Conservation (phyloP, 2,329 filamentous ascomycete species). For the Delphinella strobiligena region DNA sequence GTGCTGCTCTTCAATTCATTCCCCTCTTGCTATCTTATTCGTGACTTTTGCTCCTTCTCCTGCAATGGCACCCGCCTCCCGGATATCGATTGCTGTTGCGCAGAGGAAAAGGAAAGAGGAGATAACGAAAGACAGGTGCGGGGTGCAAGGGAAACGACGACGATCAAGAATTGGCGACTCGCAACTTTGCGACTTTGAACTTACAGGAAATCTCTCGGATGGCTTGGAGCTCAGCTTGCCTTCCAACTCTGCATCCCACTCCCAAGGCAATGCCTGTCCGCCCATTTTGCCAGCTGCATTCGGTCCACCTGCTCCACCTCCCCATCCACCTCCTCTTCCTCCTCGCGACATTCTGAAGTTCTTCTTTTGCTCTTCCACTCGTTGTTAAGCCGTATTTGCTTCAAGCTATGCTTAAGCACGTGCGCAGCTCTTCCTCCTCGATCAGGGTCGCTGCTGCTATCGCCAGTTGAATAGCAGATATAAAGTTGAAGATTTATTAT, state of each 20-base stretch:
- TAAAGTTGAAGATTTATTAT: background rate
- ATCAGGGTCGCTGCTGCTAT: too few relatives aligned
- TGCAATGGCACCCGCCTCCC: too few relatives aligned
- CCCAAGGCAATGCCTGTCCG: constrained; percentile 30
- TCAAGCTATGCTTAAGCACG: background rate
- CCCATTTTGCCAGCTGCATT: constrained; percentile 26
- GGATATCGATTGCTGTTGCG: too few relatives aligned
- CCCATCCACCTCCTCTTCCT: constrained; percentile 19
- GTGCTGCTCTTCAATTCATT: too few relatives aligned
- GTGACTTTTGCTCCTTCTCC: too few relatives aligned
- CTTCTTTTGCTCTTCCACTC: background rate
- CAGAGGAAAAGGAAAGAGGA: too few relatives aligned
- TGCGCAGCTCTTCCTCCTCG: background rate
- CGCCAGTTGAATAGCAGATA: too few relatives aligned
- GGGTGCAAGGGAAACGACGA: background rate
- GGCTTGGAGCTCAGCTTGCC: constrained; percentile 22
- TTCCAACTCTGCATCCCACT: constrained; percentile 26
- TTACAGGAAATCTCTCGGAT: constrained; percentile 28
- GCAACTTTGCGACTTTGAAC: constrained; percentile 9
- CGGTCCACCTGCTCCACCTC: constrained; percentile 21
- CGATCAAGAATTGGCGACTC: background rate
- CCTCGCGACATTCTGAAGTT: constrained; percentile 18
- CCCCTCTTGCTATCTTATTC: too few relatives aligned
- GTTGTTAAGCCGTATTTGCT: background rate
- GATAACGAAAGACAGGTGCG: too few relatives aligned